These are phyloP conservation scores for Kluyveromyces marxianus DNA, from an alignment of 1,139 yeast species.

Conservation along the genomic window DNA sequence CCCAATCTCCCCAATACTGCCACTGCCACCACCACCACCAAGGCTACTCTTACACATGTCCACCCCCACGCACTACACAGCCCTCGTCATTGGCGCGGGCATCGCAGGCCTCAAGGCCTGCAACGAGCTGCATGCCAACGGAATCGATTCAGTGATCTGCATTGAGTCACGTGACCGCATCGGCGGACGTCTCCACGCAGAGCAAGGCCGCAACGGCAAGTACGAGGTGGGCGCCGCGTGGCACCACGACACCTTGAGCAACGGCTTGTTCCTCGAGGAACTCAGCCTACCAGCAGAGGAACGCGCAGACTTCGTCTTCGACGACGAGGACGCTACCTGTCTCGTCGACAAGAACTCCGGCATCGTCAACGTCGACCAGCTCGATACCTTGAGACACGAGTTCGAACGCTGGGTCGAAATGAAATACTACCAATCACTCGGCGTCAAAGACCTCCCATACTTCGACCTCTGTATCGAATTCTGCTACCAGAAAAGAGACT, in stretches of 20 bases:
- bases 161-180: slow-evolving; percentile 52
- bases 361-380: slow-evolving; percentile 30
- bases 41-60: background rate
- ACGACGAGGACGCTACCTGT: slow-evolving; percentile 37
- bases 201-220: slow-evolving; percentile 27
- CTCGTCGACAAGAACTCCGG: slow-evolving; percentile 30
- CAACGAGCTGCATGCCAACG: slow-evolving; percentile 40
- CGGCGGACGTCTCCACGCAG: slow-evolving; percentile 53
- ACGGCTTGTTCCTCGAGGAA: slow-evolving; percentile 56
- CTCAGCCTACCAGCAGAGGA: slow-evolving; percentile 28
- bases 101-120: slow-evolving; percentile 78
- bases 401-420: slow-evolving; percentile 54
- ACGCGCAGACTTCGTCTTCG: slow-evolving; percentile 31
- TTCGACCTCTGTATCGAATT: slow-evolving; percentile 42
- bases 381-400: slow-evolving; percentile 47
- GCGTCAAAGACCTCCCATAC: slow-evolving; percentile 43
- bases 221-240: slow-evolving; percentile 85
- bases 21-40: background rate
- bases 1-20: background rate
- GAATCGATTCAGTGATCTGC: slow-evolving; percentile 40
- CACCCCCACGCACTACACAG: slow-evolving; percentile 16
- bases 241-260: slow-evolving; percentile 76
- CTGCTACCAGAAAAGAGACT: slow-evolving; percentile 37
- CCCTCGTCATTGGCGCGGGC: slow-evolving; percentile 71
- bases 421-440: slow-evolving; percentile 43